A percentile compares a stretch with the other conserved stretches of the same genome.
These are phyloP conservation scores for Venturia asperata DNA, from an alignment of 2,329 filamentous ascomycete genomes.

Conservation along the genomic window DNA sequence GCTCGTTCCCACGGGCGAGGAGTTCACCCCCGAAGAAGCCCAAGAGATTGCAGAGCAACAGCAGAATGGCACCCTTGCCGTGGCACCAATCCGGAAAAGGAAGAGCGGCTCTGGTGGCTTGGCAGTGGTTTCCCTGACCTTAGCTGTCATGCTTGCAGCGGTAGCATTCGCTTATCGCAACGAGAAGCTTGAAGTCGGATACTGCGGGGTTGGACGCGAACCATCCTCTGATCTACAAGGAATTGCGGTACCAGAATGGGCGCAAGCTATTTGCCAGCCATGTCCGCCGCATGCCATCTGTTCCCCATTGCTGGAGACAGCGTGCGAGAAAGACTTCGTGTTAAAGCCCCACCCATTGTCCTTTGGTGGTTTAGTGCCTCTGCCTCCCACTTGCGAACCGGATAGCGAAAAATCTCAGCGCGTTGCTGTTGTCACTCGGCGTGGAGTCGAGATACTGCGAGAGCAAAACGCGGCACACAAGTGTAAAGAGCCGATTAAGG, in stretches of 20 bases:
- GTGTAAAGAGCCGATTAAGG: constrained; percentile 65
- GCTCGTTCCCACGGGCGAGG: constrained; percentile 56
- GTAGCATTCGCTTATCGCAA: constrained; percentile 82
- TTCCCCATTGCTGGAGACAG: constrained; percentile 66
- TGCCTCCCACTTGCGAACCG: constrained; percentile 87
- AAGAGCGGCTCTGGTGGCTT: constrained; percentile 43
- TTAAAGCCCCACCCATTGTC: constrained; percentile 77
- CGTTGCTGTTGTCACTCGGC: constrained; percentile 80
- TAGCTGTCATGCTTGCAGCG: constrained; percentile 62
- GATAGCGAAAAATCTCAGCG: constrained; percentile 87
- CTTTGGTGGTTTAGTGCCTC: constrained; percentile 69
- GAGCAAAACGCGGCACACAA: constrained; percentile 83
- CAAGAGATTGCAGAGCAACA: constrained; percentile 58
- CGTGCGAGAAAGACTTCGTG: constrained; percentile 82
- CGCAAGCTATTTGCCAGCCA: constrained; percentile 69
- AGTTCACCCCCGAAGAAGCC: constrained; percentile 89
- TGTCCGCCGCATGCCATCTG: constrained; percentile 90
- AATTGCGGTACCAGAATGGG: constrained; percentile 64
- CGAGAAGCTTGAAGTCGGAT: constrained; percentile 93
- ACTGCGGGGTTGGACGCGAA: constrained; percentile 73
- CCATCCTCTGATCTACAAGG: constrained; percentile 52
- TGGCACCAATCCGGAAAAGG: constrained; percentile 29
- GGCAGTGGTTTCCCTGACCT: constrained; percentile 61
- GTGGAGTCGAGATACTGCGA: constrained; percentile 77
- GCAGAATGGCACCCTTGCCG: not conserved